These are phyloP conservation scores for Monosporozyma aquatica DNA, from an alignment of 805 yeast genomes.

Conservation along the genomic window DNA sequence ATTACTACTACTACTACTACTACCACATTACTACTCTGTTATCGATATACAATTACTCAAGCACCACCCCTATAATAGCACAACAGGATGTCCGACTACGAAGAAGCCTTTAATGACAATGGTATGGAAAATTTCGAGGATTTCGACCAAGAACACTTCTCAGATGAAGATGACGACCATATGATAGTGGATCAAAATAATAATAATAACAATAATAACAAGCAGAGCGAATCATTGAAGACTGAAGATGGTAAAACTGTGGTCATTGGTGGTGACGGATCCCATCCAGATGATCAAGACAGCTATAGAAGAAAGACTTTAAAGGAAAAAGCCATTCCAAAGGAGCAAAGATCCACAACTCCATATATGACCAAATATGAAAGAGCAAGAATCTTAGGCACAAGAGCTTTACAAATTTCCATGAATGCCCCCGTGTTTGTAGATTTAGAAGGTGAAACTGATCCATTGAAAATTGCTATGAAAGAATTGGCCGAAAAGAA, in stretches of 20 bases:
- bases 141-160: conserved; percentile 76
- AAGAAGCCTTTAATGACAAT: conserved; percentile 56
- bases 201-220: conserved; percentile 27
- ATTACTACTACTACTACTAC: too few relatives aligned
- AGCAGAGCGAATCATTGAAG: conserved; percentile 15
- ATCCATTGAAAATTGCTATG: conserved; percentile 95
- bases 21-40: too few relatives aligned
- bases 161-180: conserved; percentile 58
- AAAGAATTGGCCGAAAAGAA: conserved; percentile 91
- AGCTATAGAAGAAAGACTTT: conserved; percentile 49
- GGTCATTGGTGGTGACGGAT: conserved; percentile 29
- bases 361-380: conserved; percentile 99
- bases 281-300: conserved; percentile 54
- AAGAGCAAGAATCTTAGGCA: conserved; percentile 94
- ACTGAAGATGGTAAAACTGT: conserved; percentile 2
- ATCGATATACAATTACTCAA: too few relatives aligned
- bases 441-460: conserved; percentile 98
- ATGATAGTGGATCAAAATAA: conserved; percentile 23
- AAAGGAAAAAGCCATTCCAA: conserved; percentile 79
- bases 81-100: conserved; percentile 44
- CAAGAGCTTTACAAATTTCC: conserved; percentile 93
- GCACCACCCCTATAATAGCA: not conserved
- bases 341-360: conserved; percentile 83
- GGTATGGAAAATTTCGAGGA: conserved; percentile 59
- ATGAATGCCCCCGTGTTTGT: conserved; percentile 98